Conservation (phyloP, 1,284 basidiomycete species). For the Coniophora puteana region DNA sequence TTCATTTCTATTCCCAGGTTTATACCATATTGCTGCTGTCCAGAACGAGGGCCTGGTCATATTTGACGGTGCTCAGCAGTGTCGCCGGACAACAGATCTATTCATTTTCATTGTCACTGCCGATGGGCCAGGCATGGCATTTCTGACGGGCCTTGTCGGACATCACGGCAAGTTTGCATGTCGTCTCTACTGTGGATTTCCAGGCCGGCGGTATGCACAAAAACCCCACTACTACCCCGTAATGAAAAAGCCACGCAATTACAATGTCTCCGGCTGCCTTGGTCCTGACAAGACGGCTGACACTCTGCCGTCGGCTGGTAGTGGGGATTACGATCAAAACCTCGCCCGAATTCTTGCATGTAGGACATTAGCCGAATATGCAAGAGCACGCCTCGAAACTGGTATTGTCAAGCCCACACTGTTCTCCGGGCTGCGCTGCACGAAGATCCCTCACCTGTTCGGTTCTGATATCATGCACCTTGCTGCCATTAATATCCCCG, state of each 20-base stretch:
- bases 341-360: neutral
- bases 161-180: slow-evolving; percentile 28
- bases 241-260: slow-evolving; percentile 21
- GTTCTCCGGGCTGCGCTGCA: slow-evolving; percentile 14
- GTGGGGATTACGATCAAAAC: neutral
- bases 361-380: neutral
- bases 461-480: slow-evolving; percentile 27
- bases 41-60: neutral
- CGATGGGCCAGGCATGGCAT: slow-evolving; percentile 17
- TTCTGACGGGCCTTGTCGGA: slow-evolving; percentile 15
- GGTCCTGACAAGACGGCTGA: neutral
- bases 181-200: slow-evolving; percentile 26
- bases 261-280: neutral
- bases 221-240: slow-evolving; percentile 34
- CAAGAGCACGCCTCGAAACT: neutral
- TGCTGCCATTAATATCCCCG: slow-evolving; percentile 22
- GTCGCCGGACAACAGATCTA: neutral
- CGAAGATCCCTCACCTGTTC: slow-evolving; percentile 14
- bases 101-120: slow-evolving; percentile 13
- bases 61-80: neutral
- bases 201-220: slow-evolving; percentile 30
- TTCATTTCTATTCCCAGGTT: slow-evolving; percentile 19
- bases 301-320: neutral
- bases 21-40: slow-evolving; percentile 2
- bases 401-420: slow-evolving; percentile 8